phyloP scores from a whole-genome alignment of 2,329 filamentous ascomycete species.

The Pyricularia pennisetigena region DNA sequence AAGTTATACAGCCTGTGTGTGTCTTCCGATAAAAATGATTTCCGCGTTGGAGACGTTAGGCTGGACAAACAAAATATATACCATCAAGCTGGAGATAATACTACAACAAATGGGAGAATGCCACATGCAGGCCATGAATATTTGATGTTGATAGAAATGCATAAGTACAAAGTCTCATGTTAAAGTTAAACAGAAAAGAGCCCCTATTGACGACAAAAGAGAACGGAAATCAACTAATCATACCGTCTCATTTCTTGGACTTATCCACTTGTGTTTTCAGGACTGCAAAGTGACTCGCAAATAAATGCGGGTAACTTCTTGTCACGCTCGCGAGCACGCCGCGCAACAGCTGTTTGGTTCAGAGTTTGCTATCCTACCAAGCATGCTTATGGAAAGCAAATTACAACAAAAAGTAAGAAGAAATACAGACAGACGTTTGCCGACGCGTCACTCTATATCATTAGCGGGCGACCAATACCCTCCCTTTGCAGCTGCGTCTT shows the following conservation, averaged over 20 bases:
- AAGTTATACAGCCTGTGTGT: not conserved
- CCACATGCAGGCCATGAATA: no score
- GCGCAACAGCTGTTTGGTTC: not conserved
- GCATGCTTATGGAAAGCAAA: not conserved
- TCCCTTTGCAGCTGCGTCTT: not conserved
- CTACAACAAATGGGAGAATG: no score
- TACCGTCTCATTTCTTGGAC: no score
- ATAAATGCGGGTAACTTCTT: not conserved
- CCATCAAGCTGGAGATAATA: no score
- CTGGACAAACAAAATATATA: no score
- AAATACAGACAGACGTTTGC: not conserved
- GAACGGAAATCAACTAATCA: no score
- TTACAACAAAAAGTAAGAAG: not conserved
- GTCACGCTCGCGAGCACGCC: not conserved
- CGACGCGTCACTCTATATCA: not conserved
- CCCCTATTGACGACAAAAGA: no score
- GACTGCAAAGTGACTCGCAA: not conserved
- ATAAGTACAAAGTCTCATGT: no score
- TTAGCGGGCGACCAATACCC: not conserved
- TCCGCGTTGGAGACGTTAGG: no score
- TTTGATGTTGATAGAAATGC: no score
- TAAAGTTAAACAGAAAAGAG: no score
- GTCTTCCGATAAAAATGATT: not conserved
- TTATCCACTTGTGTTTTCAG: not conserved
- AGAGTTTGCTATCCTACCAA: not conserved